A percentile compares a stretch with the other conserved stretches of the same genome.
Evolutionary conservation across 2,329 filamentous ascomycete genomes (phyloP).

Genomic region (Pestalotiopsis sp.): DNA sequence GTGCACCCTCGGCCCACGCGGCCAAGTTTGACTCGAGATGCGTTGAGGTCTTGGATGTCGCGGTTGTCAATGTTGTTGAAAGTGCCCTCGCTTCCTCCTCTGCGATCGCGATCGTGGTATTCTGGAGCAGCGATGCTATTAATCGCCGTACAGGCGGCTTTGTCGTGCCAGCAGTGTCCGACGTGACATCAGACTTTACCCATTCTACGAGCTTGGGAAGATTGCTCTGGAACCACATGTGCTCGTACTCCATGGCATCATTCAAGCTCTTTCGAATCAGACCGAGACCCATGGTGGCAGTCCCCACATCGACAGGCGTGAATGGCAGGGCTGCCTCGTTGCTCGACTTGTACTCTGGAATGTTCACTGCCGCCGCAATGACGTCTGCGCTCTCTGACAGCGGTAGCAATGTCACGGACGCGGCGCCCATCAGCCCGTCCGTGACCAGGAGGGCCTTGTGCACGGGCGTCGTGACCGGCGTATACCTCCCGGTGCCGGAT

Average conservation of each 20-base stretch:
- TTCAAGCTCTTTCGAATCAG: slow-evolving; percentile 70
- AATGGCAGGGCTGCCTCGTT: slow-evolving; percentile 45
- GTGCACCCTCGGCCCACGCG: slow-evolving; percentile 77
- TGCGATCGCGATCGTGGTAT: slow-evolving; percentile 53
- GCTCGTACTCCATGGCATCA: slow-evolving; percentile 73
- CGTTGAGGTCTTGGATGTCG: slow-evolving; percentile 37
- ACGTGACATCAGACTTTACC: slow-evolving; percentile 55
- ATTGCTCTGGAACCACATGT: slow-evolving; percentile 74
- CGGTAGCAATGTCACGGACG: slow-evolving; percentile 50
- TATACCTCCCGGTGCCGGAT: slow-evolving; percentile 64
- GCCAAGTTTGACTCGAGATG: slow-evolving; percentile 64
- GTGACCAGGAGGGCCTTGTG: slow-evolving; percentile 79
- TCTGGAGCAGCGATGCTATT: slow-evolving; percentile 66
- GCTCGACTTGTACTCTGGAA: slow-evolving; percentile 46
- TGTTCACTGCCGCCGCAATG: slow-evolving; percentile 60
- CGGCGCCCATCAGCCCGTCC: slow-evolving; percentile 70
- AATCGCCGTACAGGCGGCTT: slow-evolving; percentile 69
- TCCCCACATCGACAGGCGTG: slow-evolving; percentile 63
- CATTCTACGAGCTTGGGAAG: slow-evolving; percentile 67
- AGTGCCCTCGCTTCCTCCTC: slow-evolving; percentile 47
- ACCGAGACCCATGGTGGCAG: slow-evolving; percentile 64
- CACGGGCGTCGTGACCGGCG: slow-evolving; percentile 77
- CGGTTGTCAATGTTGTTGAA: slow-evolving; percentile 31
- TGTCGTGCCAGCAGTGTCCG: slow-evolving; percentile 46
- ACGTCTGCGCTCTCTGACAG: slow-evolving; percentile 39